Base-by-base conservation (phyloP, 257 asterid species). In the Euphrasia confusa region DNA sequence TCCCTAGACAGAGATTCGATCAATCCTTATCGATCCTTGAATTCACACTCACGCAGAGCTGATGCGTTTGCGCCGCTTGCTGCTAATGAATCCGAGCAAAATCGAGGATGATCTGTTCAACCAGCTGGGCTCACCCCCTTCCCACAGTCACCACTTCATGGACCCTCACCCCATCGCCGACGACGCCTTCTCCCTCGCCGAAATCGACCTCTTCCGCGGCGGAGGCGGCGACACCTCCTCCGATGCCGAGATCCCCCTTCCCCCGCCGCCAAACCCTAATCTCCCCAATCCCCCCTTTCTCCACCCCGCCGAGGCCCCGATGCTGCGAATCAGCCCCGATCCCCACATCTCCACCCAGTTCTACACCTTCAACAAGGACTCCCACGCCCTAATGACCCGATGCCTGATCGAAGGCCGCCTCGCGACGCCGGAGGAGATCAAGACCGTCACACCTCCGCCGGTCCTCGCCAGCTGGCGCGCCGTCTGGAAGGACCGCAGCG, bases 401-500 rank as follows among this genome's bases (percentile, higher is more conserved):
- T 84, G 95, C 73, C 74, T 93, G 39, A 77, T 83, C 13, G 88
- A 82, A 54, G 83, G 84, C 13, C 95, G 97, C 26, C 61, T 77
- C 1, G 94, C 97, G 8, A 78, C 88, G 10, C 86, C 99, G 10
- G 97, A 89, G 54, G 96, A 93, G 85, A 87, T 93, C 68, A 95
- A 92, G 1, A 74, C 79, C 3, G 95, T 87, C 40, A 89, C 97
- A 1, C 84, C 94, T 3, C 65, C 76, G 6, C 54, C 94, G 0
- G 87, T 93, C 37, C 97, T 89, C 7, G 12, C 85, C 49, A 93
- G 95, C 85, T 93, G 99, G 99, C 86, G 97, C 10, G 71, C 88
- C 11, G 99, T 93, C 35, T 89, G 99, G 97, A 93, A 87, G 83
- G 99, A 93, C 72, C 84, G 99, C 10, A 89, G 85, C 68, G 97